Evolutionary conservation across 495 filamentous ascomycete species (phyloP).

Genomic region (Lepraria neglecta): DNA sequence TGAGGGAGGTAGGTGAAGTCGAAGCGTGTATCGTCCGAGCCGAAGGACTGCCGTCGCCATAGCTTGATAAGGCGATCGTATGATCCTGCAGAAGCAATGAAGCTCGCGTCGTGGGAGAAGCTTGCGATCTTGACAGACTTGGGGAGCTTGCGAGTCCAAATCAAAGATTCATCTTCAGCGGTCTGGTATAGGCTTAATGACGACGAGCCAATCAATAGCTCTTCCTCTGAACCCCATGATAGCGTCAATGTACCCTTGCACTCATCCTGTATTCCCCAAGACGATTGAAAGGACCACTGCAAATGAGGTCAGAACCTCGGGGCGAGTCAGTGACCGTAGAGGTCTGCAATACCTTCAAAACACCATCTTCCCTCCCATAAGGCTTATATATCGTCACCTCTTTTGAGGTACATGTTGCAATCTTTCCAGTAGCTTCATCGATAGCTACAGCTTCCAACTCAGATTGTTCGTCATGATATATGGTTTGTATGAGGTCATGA

Average conservation of each 20-base stretch:
- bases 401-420: constrained; percentile 63
- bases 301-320: constrained; percentile 12
- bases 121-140: constrained; percentile 67
- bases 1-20: constrained; percentile 88
- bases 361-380: constrained; percentile 61
- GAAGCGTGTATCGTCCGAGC: constrained; percentile 74
- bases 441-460: constrained; percentile 67
- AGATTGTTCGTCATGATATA: constrained; percentile 73
- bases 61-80: constrained; percentile 85
- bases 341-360: constrained; percentile 48
- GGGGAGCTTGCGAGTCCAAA: constrained; percentile 71
- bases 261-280: constrained; percentile 38
- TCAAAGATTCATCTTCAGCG: constrained; percentile 30
- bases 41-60: constrained; percentile 85
- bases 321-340: not conserved
- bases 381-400: constrained; percentile 73
- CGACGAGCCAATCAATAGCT: constrained; percentile 70
- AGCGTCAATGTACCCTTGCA: constrained; percentile 53
- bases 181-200: constrained; percentile 59
- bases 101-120: constrained; percentile 77
- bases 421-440: constrained; percentile 76
- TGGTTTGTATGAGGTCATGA: constrained; percentile 75
- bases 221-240: constrained; percentile 79
- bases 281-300: constrained; percentile 51
- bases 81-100: constrained; percentile 74